Percentiles rank a stretch among this genome's conserved stretches.
Conservation (phyloP, 2,329 filamentous ascomycete genomes). For the Achaetomium macrosporum region DNA sequence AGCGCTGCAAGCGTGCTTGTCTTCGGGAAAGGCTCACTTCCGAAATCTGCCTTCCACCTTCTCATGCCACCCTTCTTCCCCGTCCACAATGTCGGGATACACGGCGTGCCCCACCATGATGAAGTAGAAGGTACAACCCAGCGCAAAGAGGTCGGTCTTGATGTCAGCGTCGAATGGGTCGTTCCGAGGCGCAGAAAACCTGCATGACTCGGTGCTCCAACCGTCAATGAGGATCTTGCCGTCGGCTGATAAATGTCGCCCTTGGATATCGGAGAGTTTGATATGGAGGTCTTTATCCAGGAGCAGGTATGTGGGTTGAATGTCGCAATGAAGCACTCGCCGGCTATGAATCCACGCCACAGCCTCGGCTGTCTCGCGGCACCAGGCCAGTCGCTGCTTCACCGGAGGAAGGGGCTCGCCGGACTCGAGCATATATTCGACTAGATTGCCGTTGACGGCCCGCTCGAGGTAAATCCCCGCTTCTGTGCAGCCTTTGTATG, state of each 20-base stretch:
- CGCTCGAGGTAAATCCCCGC: conserved; percentile 1
- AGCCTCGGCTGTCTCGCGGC: conserved; percentile 1
- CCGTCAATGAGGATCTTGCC: background rate
- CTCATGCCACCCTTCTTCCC: background rate
- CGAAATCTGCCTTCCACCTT: background rate
- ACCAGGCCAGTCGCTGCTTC: conserved; percentile 1
- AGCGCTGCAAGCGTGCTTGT: background rate
- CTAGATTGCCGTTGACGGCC: background rate
- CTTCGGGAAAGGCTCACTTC: background rate
- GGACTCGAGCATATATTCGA: background rate
- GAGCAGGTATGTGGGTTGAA: background rate
- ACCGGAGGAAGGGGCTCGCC: background rate
- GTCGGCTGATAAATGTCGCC: background rate
- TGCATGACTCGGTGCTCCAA: background rate
- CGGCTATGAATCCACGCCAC: conserved; percentile 1
- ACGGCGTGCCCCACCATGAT: background rate
- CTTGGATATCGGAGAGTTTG: conserved; percentile 4
- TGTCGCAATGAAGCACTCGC: conserved; percentile 1
- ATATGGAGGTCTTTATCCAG: conserved; percentile 1
- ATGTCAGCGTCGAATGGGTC: background rate
- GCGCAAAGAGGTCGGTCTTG: background rate
- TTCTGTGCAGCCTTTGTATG: background rate
- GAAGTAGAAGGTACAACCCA: conserved; percentile 2
- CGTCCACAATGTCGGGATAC: background rate
- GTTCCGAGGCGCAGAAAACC: background rate